Evolutionary conservation across 1,284 basidiomycete species (phyloP), one percentile per base, ranked within the genome.

Genomic region (Apiotrichum montevideense): DNA sequence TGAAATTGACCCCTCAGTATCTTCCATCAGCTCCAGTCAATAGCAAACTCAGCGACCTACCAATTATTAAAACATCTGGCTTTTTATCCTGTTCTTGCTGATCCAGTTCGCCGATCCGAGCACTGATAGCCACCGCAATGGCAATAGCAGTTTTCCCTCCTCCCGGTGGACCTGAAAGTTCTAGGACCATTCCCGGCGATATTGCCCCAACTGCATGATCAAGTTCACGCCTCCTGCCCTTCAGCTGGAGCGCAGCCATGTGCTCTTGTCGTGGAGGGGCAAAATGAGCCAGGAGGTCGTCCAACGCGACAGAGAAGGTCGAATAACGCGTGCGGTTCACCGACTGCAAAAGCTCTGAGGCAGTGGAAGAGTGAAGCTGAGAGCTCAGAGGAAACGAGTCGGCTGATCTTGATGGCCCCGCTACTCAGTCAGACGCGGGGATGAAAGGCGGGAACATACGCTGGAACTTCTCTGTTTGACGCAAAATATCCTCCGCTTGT

Each of bases 91-190:
- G 33, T 35, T 56, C 56, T 14, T 35, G 58, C 21, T 56, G 54
- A 15, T 43, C 47, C 3, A 48, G 60, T 33, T 61, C 46, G 1
- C 52, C 45, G 29, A 64, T 4, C 14, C 71, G 55, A 8, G 70
- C 72, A 52, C 63, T 70, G n/a, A 77, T 39, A 1, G 65, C 68
- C 11, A 73, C 46, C 0, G 60, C 69, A 1, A 75, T 37, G 0
- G 63, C 56, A 6, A 75, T 39, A 1, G 60, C 49, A 3, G 70
- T 74, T 62, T 78, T 78, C 0, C 76, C 76, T 14, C 56, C 59
- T 2, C 76, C 76, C 0, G 76, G 75, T 2, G 75, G 73, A 1
- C 70, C 69, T 3, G 71, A 66, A 3, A 78, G 51, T 57, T 77
- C 75, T 1, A 77, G 34, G 2, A 69, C 62, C 67, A 72, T 71